A percentile compares a stretch with the other conserved stretches of the same genome.
Evolutionary conservation across 2,329 filamentous ascomycete genomes (phyloP).

Genomic region (Colletotrichum sp.): DNA sequence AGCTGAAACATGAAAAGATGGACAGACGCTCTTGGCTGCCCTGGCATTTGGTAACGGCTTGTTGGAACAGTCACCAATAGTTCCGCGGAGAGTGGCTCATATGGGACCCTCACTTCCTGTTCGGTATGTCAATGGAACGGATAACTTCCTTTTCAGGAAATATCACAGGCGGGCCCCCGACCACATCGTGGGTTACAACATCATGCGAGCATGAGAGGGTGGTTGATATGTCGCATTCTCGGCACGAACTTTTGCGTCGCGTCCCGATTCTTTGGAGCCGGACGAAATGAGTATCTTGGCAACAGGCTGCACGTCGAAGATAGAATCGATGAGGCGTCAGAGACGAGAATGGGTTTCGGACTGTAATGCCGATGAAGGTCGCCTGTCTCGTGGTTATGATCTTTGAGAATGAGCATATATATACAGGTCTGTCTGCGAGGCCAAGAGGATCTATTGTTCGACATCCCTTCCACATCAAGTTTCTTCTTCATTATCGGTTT

Average conservation of each 20-base stretch:
- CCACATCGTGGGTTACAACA: not conserved
- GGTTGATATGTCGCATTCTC: not conserved
- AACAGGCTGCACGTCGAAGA: not conserved
- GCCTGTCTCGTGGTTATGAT: not conserved
- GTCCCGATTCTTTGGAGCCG: not conserved
- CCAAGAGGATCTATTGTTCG: not conserved
- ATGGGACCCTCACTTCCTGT: not conserved
- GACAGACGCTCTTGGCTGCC: not conserved
- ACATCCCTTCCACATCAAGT: not conserved
- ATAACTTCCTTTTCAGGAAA: not conserved
- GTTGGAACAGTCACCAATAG: not conserved
- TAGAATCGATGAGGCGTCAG: not conserved
- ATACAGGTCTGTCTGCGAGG: not conserved
- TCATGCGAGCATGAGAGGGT: not conserved
- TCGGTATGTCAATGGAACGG: not conserved
- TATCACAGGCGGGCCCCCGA: not conserved
- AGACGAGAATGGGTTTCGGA: not conserved
- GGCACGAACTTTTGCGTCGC: not conserved
- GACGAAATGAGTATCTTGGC: not conserved
- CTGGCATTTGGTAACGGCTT: not conserved
- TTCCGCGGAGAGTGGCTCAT: not conserved
- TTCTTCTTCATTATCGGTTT: not conserved
- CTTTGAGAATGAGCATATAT: not conserved
- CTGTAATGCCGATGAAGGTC: not conserved
- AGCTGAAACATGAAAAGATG: slow-evolving; percentile 10